phyloP scores from a whole-genome alignment of 352 stramenopile genomes.

The Phytophthora meadii region DNA sequence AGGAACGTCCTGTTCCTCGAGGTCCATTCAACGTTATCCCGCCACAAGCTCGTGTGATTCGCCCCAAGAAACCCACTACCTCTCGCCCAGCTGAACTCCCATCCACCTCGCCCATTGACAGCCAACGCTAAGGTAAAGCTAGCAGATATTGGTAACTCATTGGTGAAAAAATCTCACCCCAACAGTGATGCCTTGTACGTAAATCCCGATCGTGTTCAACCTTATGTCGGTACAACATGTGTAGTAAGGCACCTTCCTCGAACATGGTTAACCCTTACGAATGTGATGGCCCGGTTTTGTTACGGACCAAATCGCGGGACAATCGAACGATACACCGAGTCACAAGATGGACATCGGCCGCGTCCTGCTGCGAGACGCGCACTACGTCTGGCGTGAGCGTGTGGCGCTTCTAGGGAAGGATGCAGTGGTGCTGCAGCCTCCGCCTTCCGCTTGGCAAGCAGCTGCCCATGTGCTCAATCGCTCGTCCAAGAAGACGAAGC shows the following conservation, averaged over 20 bases:
- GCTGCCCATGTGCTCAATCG: slow-evolving; percentile 10
- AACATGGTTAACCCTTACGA: too few species aligned
- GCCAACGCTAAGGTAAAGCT: slow-evolving; percentile 13
- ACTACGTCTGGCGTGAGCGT: slow-evolving; percentile 58
- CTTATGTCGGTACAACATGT: too few species aligned
- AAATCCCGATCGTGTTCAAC: too few species aligned
- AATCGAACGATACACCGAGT: slow-evolving; percentile 2
- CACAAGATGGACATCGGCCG: slow-evolving; percentile 52
- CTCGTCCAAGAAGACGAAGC: slow-evolving; percentile 27
- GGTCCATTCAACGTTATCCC: slow-evolving; percentile 77
- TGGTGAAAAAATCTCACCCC: too few species aligned
- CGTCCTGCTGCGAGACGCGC: slow-evolving; percentile 55
- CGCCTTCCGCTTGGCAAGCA: slow-evolving; percentile 27
- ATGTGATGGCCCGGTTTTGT: too few species aligned
- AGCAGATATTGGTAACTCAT: too few species aligned
- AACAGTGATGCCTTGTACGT: too few species aligned
- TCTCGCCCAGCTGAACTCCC: slow-evolving; percentile 36
- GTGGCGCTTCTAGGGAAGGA: slow-evolving; percentile 42
- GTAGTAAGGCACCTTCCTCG: too few species aligned
- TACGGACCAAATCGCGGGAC: too few species aligned
- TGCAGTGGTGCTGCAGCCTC: slow-evolving; percentile 43
- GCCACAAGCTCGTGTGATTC: slow-evolving; percentile 76
- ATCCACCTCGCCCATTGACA: slow-evolving; percentile 31
- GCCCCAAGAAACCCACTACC: slow-evolving; percentile 67
- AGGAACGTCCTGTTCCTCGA: slow-evolving; percentile 54